Conservation (phyloP, 2,329 filamentous ascomycete species). For the Canariomyces notabilis region DNA sequence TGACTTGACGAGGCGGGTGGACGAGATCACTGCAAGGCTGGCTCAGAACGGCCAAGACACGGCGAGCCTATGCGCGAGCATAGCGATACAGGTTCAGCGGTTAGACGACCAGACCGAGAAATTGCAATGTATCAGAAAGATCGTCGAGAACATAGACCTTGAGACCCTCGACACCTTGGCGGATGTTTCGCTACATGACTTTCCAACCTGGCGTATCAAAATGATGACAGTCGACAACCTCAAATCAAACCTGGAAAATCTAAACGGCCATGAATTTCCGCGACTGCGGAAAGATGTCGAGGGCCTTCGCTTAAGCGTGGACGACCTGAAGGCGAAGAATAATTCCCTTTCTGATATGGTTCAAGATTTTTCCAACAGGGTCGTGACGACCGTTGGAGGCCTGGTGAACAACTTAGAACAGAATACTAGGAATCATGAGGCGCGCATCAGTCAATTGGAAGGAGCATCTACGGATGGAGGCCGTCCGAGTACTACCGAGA, state of each 20-base stretch:
- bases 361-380: background rate
- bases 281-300: too few species aligned
- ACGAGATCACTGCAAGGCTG: constrained; percentile 1
- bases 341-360: too few species aligned
- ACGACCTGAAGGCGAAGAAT: background rate
- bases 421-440: background rate
- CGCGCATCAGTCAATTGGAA: constrained; percentile 8
- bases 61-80: background rate
- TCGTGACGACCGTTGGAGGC: background rate
- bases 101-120: constrained; percentile 3
- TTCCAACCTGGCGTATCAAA: constrained; percentile 11
- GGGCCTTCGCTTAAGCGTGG: too few species aligned
- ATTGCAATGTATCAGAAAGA: constrained; percentile 10
- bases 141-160: constrained; percentile 12
- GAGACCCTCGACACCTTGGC: constrained; percentile 8
- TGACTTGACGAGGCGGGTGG: constrained; percentile 2
- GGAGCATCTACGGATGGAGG: background rate
- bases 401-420: background rate
- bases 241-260: constrained; percentile 5
- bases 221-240: constrained; percentile 4
- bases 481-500: background rate
- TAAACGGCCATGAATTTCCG: too few species aligned
- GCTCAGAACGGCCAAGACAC: constrained; percentile 3
- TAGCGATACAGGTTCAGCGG: background rate
- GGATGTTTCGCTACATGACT: constrained; percentile 11